Percentiles rank a stretch among this genome's conserved stretches.
phyloP scores from a whole-genome alignment of 371 early-diverging fungal genomes.

The Syncephalis plumigaleata region DNA sequence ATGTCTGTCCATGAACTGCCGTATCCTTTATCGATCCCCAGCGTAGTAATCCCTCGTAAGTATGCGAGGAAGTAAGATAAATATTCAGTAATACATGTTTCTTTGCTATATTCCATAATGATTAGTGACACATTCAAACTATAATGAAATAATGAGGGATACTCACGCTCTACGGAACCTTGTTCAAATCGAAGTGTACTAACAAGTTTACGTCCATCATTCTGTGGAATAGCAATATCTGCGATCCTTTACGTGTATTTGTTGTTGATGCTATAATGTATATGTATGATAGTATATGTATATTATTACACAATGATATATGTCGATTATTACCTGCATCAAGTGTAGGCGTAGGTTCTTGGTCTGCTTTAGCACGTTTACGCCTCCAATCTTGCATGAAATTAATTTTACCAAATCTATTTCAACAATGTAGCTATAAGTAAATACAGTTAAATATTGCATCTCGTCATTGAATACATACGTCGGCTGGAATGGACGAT shows the following conservation, averaged over 20 bases:
- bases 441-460: background rate
- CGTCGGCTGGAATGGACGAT: conserved; percentile 14
- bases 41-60: conserved; percentile 24
- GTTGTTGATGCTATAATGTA: background rate
- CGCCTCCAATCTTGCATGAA: conserved; percentile 29
- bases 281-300: background rate
- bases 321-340: conserved; percentile 20
- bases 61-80: conserved; percentile 11
- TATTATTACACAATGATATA: conserved; percentile 2
- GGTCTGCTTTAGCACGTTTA: conserved; percentile 15
- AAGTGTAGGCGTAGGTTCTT: conserved; percentile 19
- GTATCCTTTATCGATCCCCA: conserved; percentile 25
- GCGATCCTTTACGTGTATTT: background rate
- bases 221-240: conserved; percentile 1
- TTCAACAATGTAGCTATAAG: background rate
- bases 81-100: conserved; percentile 24
- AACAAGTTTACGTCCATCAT: conserved; percentile 21
- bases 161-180: conserved; percentile 18
- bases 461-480: conserved; percentile 1
- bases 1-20: conserved; percentile 23
- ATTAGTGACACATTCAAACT: background rate
- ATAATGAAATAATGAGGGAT: background rate
- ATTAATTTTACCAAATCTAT: conserved; percentile 24
- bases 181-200: conserved; percentile 27
- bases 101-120: conserved; percentile 8